These are phyloP conservation scores for Trichoderma harzianum DNA, from an alignment of 2,329 filamentous ascomycete species.

Conservation along the genomic window DNA sequence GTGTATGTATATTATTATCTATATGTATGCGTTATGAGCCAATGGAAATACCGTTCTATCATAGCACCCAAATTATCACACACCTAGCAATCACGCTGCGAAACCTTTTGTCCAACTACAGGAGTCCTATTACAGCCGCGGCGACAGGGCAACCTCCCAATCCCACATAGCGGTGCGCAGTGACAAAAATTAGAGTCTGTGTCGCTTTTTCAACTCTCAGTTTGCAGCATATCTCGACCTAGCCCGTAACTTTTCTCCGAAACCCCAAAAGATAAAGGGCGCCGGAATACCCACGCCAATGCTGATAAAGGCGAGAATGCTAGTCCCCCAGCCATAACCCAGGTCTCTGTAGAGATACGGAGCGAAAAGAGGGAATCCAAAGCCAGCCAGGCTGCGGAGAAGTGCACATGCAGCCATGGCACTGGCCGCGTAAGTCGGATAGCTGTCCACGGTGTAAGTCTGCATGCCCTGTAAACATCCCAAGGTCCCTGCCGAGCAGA, in stretches of 20 bases:
- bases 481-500: neutral
- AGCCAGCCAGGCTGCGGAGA: neutral
- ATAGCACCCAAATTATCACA: no score
- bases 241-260: neutral
- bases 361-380: neutral
- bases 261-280: neutral
- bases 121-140: no score
- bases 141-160: neutral
- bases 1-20: no score
- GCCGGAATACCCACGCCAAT: neutral
- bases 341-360: neutral
- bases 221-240: neutral
- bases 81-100: no score
- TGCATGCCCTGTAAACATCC: neutral
- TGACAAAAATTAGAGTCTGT: neutral
- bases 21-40: no score
- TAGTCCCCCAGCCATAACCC: neutral
- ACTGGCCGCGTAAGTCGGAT: neutral
- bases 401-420: neutral
- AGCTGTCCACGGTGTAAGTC: neutral
- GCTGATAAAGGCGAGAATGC: neutral
- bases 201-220: neutral
- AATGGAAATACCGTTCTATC: no score
- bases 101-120: no score
- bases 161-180: neutral